Conservation (phyloP, 129 eudicot genomes). For the Arctium minus region DNA sequence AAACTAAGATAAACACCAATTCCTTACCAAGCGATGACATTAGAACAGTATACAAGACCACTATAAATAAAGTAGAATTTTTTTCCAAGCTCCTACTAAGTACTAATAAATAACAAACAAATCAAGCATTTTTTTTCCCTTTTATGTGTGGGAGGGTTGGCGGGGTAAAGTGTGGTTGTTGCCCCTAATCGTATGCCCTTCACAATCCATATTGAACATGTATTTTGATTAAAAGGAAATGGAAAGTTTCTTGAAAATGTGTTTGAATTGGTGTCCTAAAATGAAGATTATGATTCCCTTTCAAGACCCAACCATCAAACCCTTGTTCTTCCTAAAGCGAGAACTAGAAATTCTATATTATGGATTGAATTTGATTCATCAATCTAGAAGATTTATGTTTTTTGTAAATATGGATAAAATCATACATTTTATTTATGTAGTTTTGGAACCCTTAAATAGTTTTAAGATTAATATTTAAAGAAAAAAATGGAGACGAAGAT, state of each 20-base stretch:
- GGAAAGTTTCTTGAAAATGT: not conserved
- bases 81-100: too few relatives aligned
- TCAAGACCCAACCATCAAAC: not conserved
- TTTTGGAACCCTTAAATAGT: not conserved
- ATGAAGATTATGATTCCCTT: not conserved
- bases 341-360: not conserved
- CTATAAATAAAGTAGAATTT: too few relatives aligned
- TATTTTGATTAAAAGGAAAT: not conserved
- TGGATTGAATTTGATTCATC: not conserved
- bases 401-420: not conserved
- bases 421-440: not conserved
- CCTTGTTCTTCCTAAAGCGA: not conserved
- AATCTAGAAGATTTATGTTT: not conserved
- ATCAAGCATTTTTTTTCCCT: too few relatives aligned
- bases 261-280: not conserved
- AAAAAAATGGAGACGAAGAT: not conserved
- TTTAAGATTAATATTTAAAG: not conserved
- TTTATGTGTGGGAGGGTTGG: too few relatives aligned
- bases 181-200: not conserved
- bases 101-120: too few relatives aligned
- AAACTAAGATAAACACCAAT: too few relatives aligned
- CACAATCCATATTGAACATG: not conserved
- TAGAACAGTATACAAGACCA: too few relatives aligned
- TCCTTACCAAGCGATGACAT: too few relatives aligned
- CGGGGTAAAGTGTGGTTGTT: not conserved